Conservation (phyloP, 441 rosid genomes). For the Mallotus japonicus region DNA sequence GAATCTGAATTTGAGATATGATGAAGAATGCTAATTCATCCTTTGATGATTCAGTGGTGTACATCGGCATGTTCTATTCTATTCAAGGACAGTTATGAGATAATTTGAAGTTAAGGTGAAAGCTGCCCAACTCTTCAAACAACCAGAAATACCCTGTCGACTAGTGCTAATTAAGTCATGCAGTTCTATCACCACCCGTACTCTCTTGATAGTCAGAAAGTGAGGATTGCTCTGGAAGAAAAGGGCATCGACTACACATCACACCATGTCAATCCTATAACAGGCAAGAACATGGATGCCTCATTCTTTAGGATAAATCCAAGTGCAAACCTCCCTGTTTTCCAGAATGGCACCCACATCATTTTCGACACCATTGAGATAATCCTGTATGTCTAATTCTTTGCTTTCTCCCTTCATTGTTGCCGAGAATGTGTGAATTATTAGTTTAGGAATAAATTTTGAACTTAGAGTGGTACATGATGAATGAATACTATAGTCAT, state of each 20-base stretch:
- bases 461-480: background rate
- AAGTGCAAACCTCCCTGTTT: constrained; percentile 69
- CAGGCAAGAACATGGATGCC: constrained; percentile 73
- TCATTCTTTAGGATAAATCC: constrained; percentile 75
- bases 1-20: too few relatives aligned
- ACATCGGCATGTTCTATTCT: background rate
- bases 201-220: constrained; percentile 87
- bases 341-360: constrained; percentile 72
- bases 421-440: background rate
- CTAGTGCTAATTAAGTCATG: constrained; percentile 38
- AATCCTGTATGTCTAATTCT: constrained; percentile 57
- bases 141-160: background rate
- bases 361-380: constrained; percentile 75
- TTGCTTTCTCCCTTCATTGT: background rate
- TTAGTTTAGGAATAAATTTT: constrained; percentile 15
- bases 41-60: constrained; percentile 5
- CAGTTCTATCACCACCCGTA: constrained; percentile 89
- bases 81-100: too few relatives aligned
- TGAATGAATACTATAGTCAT: background rate
- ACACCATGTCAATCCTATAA: constrained; percentile 73
- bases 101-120: background rate
- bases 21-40: constrained; percentile 2
- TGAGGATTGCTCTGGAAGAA: constrained; percentile 85
- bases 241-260: constrained; percentile 89
- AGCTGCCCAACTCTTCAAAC: constrained; percentile 11